phyloP scores from a whole-genome alignment of 139 green algal species.

The Volvox africanus region DNA sequence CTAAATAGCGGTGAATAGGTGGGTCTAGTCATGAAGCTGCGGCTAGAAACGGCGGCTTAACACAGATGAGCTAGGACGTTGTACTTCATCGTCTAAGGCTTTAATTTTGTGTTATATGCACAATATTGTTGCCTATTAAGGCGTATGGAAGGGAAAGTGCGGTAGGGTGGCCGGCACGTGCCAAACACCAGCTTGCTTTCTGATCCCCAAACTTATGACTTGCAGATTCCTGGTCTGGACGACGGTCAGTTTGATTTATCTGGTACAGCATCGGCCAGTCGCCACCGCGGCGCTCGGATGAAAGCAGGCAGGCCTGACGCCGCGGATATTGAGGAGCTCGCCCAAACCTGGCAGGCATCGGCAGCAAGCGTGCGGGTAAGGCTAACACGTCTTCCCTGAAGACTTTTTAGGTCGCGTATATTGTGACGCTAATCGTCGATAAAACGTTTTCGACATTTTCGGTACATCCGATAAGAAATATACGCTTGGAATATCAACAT shows the following conservation, averaged over 20 bases:
- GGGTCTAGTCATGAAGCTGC: not conserved
- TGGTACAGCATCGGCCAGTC: not conserved
- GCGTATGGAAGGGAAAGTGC: too few species aligned
- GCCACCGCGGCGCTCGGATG: not conserved
- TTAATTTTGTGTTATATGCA: too few species aligned
- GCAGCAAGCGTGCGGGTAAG: conserved; percentile 5
- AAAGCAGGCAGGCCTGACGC: not conserved
- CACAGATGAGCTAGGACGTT: too few species aligned
- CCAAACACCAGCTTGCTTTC: not conserved
- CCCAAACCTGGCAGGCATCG: conserved; percentile 13
- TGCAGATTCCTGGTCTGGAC: conserved; percentile 29
- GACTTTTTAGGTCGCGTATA: too few species aligned
- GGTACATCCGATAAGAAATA: too few species aligned
- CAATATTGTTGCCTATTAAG: too few species aligned
- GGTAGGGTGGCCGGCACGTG: not conserved
- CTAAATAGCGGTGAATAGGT: too few species aligned
- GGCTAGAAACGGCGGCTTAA: not conserved
- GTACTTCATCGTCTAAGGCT: too few species aligned
- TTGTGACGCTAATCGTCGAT: too few species aligned
- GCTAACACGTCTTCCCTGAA: too few species aligned
- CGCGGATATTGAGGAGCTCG: not conserved
- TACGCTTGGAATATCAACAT: too few species aligned
- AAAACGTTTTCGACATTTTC: too few species aligned
- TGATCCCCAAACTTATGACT: not conserved
- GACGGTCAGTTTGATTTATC: not conserved